Conservation (phyloP, 306 rosid species). For the Malus sylvestris region DNA sequence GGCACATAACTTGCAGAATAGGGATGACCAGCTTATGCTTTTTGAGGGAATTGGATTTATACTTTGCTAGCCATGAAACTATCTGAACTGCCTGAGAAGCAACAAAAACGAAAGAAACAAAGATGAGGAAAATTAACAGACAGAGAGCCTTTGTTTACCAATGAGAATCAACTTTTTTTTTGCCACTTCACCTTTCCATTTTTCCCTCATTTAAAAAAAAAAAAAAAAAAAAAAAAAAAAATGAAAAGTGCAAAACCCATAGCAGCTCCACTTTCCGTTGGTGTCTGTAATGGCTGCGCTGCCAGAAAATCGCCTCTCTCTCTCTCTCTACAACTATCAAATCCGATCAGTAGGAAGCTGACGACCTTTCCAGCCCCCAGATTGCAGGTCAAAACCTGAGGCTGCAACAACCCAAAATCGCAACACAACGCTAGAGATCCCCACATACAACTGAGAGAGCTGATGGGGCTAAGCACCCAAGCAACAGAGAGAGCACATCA, state of each 20-base stretch:
- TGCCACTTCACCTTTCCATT: not conserved
- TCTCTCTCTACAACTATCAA: not conserved
- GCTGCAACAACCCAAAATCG: not conserved
- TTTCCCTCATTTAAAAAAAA: not conserved
- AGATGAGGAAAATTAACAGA: not conserved
- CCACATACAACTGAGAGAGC: not conserved
- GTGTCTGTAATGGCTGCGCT: not conserved
- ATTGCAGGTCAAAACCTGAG: not conserved
- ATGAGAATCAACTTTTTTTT: not conserved
- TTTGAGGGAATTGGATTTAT: slow-evolving; percentile 74
- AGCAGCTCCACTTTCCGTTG: not conserved
- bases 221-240: too few species aligned
- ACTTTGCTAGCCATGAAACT: slow-evolving; percentile 94
- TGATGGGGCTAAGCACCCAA: not conserved
- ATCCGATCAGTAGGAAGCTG: not conserved
- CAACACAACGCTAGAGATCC: not conserved
- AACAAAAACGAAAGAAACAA: slow-evolving; percentile 15
- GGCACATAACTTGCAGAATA: slow-evolving; percentile 85
- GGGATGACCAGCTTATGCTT: slow-evolving; percentile 83
- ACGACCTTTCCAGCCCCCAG: not conserved
- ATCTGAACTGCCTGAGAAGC: slow-evolving; percentile 82
- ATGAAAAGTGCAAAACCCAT: not conserved
- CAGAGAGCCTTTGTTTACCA: not conserved
- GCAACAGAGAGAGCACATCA: not conserved
- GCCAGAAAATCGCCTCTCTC: not conserved